Conservation (phyloP, 441 rosid species). For the Adansonia grandidieri region DNA sequence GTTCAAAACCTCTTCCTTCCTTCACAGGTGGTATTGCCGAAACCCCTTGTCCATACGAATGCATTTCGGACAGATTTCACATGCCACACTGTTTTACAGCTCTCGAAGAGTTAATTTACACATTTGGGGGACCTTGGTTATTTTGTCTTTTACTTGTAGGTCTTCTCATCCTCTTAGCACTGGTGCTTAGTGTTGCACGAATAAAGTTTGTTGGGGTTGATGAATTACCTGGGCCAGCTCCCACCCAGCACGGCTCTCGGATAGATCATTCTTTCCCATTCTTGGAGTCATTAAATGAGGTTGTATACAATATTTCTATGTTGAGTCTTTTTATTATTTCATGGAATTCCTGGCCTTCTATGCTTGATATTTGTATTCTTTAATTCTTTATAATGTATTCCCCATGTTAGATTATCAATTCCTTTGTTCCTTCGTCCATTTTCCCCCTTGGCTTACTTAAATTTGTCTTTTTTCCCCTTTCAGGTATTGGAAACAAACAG, state of each 20-base stretch:
- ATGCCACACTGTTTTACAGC: conserved; percentile 98
- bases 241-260: conserved; percentile 95
- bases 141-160: conserved; percentile 88
- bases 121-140: conserved; percentile 99
- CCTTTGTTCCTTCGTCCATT: not conserved
- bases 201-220: conserved; percentile 98
- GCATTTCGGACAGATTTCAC: conserved; percentile 96
- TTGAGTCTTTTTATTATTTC: conserved; percentile 4
- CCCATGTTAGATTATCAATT: not conserved
- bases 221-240: conserved; percentile 92
- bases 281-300: conserved; percentile 98
- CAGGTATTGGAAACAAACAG: conserved; percentile 99
- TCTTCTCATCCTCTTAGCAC: conserved; percentile 87
- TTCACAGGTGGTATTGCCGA: conserved; percentile 87
- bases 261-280: conserved; percentile 98
- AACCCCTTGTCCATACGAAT: conserved; percentile 93
- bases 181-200: conserved; percentile 98
- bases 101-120: conserved; percentile 95
- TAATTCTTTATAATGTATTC: conserved; percentile 8
- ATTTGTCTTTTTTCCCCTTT: conserved; percentile 29
- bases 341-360: not conserved
- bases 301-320: conserved; percentile 36
- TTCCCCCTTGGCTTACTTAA: not conserved
- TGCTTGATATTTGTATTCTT: conserved; percentile 18
- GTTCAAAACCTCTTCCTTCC: conserved; percentile 23